Evolutionary conservation across 768 basidiomycete species (phyloP), one percentile per base, ranked within the genome.

Genomic region (Pleurotus sapidus): DNA sequence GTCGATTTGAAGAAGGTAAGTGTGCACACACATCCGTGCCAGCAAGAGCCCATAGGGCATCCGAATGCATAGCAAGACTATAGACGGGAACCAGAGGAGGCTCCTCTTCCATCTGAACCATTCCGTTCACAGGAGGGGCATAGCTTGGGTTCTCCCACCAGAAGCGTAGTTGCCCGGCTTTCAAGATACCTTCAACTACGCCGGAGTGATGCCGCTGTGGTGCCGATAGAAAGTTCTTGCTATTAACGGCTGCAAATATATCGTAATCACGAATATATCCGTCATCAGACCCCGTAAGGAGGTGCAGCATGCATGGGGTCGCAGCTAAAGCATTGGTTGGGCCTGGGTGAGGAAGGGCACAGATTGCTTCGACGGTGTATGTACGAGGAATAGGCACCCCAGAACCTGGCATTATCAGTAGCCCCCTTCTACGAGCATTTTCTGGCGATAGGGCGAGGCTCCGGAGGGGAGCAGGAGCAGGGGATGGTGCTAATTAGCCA

Each of bases 211-310:
- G 87, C 57, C 93, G 77, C 68, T 95, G 94, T 46, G 92, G 93
- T 15, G 93, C 90, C 20, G 89, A 94, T 61, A 97, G 79, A 64
- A 92, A 88, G 37, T 83, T 84, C 67, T 91, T 91, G 56, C 94
- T 87, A 68, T 98, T 98, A 40, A 93, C 88, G 39, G 91, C 86
- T 40, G 88, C 69, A 71, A 93, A 97, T 48, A 96, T 83, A 69
- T 98, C 93, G 72, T 95, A 98, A 74, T 92, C 83, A 38, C 95
- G 84, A 45, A 98, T 89, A 63, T 93, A 95, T 7, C 95, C 95
- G 68, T 98, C 95, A 62, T 96, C 90, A 11, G 91, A 92, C 37
- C 95, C 95, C 12, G 95, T 95, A 30, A 96, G 70, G 18, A 97
- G 76, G 67, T 95, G 92, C 17, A 90, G 85, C 82, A 95, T 85